These are phyloP conservation scores for Pythium grandisporangium DNA, from an alignment of 352 stramenopile species.

Conservation along the genomic window DNA sequence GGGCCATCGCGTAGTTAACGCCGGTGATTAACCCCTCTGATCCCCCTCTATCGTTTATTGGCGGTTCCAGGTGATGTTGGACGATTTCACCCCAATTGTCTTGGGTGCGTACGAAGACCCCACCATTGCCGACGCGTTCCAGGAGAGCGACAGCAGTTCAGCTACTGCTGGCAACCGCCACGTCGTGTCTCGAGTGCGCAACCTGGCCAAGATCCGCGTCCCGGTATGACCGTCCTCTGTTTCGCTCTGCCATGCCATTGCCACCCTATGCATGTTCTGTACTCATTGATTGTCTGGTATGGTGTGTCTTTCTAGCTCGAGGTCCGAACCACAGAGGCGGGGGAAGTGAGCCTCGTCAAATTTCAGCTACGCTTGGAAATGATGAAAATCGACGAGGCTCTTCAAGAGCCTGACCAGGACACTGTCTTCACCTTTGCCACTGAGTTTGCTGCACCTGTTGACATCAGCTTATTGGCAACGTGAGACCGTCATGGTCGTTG, in stretches of 20 bases:
- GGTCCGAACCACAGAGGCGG: too few species aligned
- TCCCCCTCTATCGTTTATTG: conserved; percentile 4
- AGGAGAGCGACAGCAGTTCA: too few species aligned
- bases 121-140: conserved; percentile 66
- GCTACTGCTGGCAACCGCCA: conserved; percentile 48
- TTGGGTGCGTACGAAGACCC: conserved; percentile 79
- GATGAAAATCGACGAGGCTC: conserved; percentile 52
- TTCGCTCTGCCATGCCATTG: too few species aligned
- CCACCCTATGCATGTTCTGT: conserved; percentile 32
- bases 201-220: conserved; percentile 9
- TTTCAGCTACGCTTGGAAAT: conserved; percentile 52
- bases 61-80: conserved; percentile 20
- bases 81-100: conserved; percentile 51
- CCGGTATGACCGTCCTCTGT: conserved; percentile 1
- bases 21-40: background rate
- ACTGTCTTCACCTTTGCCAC: conserved; percentile 33
- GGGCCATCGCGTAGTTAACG: too few species aligned
- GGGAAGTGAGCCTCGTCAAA: too few species aligned
- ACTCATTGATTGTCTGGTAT: background rate
- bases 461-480: too few species aligned
- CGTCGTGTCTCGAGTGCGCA: conserved; percentile 28
- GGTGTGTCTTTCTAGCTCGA: conserved; percentile 10
- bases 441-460: conserved; percentile 30
- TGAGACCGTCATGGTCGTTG: too few species aligned
- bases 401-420: conserved; percentile 47